Evolutionary conservation across 2,329 filamentous ascomycete species (phyloP).

Genomic region (Onygena corvina): DNA sequence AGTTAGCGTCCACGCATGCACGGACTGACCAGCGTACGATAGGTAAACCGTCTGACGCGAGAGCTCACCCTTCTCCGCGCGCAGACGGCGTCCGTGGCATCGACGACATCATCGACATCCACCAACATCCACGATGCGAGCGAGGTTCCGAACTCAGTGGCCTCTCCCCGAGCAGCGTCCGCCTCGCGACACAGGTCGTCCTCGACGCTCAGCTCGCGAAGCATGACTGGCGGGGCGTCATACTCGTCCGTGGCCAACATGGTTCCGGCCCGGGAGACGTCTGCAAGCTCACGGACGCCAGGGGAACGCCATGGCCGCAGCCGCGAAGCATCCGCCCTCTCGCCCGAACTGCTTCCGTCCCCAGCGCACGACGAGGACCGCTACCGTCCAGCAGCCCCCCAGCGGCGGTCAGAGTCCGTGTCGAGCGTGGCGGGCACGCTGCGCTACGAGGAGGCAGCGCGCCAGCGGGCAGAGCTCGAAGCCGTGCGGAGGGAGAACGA

Average conservation of each 20-base stretch:
- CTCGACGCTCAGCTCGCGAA: slow-evolving; percentile 41
- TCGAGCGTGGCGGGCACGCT: slow-evolving; percentile 23
- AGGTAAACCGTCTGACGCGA: slow-evolving; percentile 87
- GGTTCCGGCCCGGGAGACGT: slow-evolving; percentile 32
- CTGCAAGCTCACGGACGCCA: slow-evolving; percentile 20
- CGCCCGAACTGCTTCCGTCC: slow-evolving; percentile 25
- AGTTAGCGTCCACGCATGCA: not conserved
- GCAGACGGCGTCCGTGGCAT: slow-evolving; percentile 51
- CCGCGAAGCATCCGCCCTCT: slow-evolving; percentile 33
- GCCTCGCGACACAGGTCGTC: slow-evolving; percentile 47
- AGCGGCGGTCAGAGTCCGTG: slow-evolving; percentile 20
- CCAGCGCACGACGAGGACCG: slow-evolving; percentile 23
- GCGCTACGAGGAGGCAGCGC: slow-evolving; percentile 33
- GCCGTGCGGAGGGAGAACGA: slow-evolving; percentile 38
- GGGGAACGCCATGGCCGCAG: slow-evolving; percentile 27
- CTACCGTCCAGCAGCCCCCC: slow-evolving; percentile 14
- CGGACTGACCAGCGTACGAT: slow-evolving; percentile 9
- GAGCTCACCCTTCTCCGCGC: slow-evolving; percentile 75
- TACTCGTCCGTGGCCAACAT: slow-evolving; percentile 30
- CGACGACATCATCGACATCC: slow-evolving; percentile 47
- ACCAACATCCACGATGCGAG: slow-evolving; percentile 39
- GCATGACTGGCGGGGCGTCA: slow-evolving; percentile 23
- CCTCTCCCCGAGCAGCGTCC: slow-evolving; percentile 36
- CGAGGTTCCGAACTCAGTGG: slow-evolving; percentile 38
- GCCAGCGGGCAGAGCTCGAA: slow-evolving; percentile 35